Evolutionary conservation across 2,329 filamentous ascomycete species (phyloP).

Genomic region (Chrysosporium keratinophilum): DNA sequence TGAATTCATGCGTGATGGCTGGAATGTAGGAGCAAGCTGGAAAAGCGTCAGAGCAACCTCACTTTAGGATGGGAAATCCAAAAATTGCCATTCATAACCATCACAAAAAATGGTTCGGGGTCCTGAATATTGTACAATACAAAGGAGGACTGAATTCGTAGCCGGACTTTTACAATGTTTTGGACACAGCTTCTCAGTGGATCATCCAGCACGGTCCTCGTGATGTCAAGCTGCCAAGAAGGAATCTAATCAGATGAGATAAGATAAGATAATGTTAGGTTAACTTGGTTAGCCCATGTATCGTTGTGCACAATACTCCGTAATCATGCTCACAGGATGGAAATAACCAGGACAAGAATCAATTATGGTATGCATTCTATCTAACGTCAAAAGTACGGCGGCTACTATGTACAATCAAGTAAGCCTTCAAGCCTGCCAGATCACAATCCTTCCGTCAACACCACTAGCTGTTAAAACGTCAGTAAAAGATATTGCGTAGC

Average conservation of each 20-base stretch:
- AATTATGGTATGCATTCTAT: no score
- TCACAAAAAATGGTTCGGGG: no score
- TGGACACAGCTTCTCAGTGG: neutral
- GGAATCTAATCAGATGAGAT: neutral
- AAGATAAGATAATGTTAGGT: neutral
- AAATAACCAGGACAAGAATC: no score
- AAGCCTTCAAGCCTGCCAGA: slow-evolving; percentile 55
- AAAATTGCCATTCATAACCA: no score
- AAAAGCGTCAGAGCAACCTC: neutral
- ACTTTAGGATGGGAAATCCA: neutral
- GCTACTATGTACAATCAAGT: neutral
- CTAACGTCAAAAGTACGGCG: neutral
- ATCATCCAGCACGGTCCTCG: neutral
- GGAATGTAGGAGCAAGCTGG: neutral
- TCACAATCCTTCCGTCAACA: slow-evolving; percentile 70
- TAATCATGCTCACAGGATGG: no score
- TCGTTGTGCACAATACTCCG: no score
- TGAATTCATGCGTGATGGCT: neutral
- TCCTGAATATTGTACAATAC: no score
- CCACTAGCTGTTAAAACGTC: slow-evolving; percentile 53
- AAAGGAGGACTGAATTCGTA: no score
- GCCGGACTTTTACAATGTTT: no score
- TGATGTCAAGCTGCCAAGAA: neutral
- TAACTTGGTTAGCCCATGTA: no score
- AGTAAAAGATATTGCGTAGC: slow-evolving; percentile 12